phyloP scores from a whole-genome alignment of 2,329 filamentous ascomycete genomes.

The Colletotrichum sojae region DNA sequence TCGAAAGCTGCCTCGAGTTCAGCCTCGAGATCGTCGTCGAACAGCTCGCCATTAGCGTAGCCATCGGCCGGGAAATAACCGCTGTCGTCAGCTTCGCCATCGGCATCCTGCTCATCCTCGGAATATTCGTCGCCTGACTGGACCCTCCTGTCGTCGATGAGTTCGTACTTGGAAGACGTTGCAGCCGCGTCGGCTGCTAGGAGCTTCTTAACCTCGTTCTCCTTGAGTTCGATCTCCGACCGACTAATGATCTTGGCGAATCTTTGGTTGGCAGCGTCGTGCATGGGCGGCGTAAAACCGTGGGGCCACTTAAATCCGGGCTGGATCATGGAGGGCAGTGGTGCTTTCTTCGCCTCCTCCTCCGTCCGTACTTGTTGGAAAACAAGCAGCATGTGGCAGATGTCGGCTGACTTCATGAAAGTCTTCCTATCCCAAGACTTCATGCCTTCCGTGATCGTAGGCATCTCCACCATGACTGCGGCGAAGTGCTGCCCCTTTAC shows the following conservation, averaged over 20 bases:
- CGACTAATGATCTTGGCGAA: conserved; percentile 88
- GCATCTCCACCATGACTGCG: conserved; percentile 84
- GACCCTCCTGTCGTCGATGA: conserved; percentile 67
- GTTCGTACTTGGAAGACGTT: conserved; percentile 72
- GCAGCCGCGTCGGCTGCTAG: conserved; percentile 78
- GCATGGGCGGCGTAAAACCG: conserved; percentile 89
- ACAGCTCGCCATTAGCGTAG: conserved; percentile 48
- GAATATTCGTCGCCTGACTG: conserved; percentile 67
- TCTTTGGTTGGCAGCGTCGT: conserved; percentile 84
- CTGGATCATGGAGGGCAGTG: conserved; percentile 81
- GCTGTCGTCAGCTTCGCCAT: conserved; percentile 62
- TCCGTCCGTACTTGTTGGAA: conserved; percentile 77
- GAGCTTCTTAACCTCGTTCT: conserved; percentile 82
- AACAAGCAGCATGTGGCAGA: conserved; percentile 90
- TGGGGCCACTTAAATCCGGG: conserved; percentile 83
- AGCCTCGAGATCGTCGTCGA: conserved; percentile 66
- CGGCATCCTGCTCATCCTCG: conserved; percentile 68
- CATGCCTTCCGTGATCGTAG: conserved; percentile 90
- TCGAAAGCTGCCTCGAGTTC: conserved; percentile 69
- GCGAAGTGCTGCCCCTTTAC: conserved; percentile 81
- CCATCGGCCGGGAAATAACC: conserved; percentile 55
- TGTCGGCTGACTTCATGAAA: conserved; percentile 90
- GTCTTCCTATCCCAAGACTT: conserved; percentile 93
- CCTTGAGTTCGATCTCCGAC: conserved; percentile 87
- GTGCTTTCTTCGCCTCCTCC: conserved; percentile 73